Evolutionary conservation across 2,329 filamentous ascomycete genomes (phyloP).

Genomic region (Aureobasidium uvarum): DNA sequence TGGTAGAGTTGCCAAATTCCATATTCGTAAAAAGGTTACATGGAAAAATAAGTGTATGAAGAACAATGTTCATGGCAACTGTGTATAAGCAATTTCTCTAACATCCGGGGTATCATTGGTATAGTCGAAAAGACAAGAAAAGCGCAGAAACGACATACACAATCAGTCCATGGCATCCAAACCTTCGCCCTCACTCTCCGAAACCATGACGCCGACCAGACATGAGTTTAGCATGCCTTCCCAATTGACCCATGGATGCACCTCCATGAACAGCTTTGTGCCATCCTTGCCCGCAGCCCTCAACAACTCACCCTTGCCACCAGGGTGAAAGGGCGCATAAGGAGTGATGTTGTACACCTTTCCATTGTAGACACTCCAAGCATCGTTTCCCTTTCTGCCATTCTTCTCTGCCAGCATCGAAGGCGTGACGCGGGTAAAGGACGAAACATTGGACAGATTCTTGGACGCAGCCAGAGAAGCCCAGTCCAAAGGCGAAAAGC

Average conservation of each 20-base stretch:
- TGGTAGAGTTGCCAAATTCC: background rate
- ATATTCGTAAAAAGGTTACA: background rate
- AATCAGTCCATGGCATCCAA: slow-evolving; percentile 61
- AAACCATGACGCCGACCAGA: slow-evolving; percentile 60
- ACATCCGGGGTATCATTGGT: slow-evolving; percentile 5
- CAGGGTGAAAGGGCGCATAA: slow-evolving; percentile 87
- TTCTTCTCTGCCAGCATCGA: slow-evolving; percentile 74
- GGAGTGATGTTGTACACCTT: slow-evolving; percentile 93
- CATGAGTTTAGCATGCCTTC: slow-evolving; percentile 63
- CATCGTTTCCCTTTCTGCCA: slow-evolving; percentile 75
- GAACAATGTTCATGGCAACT: background rate
- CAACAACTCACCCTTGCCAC: slow-evolving; percentile 75
- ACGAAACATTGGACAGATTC: slow-evolving; percentile 52
- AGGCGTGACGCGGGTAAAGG: slow-evolving; percentile 71
- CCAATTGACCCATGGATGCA: slow-evolving; percentile 68
- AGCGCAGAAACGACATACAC: background rate
- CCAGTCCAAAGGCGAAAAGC: slow-evolving; percentile 96
- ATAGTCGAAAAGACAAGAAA: background rate
- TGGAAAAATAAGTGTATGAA: background rate
- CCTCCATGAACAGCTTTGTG: slow-evolving; percentile 60
- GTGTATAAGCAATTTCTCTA: background rate
- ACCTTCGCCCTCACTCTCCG: slow-evolving; percentile 49
- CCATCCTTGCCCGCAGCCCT: slow-evolving; percentile 74
- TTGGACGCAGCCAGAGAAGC: slow-evolving; percentile 70
- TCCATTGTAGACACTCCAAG: slow-evolving; percentile 86